These are phyloP conservation scores for Holtermannia corniformis DNA, from an alignment of 768 basidiomycete species.

Conservation along the genomic window DNA sequence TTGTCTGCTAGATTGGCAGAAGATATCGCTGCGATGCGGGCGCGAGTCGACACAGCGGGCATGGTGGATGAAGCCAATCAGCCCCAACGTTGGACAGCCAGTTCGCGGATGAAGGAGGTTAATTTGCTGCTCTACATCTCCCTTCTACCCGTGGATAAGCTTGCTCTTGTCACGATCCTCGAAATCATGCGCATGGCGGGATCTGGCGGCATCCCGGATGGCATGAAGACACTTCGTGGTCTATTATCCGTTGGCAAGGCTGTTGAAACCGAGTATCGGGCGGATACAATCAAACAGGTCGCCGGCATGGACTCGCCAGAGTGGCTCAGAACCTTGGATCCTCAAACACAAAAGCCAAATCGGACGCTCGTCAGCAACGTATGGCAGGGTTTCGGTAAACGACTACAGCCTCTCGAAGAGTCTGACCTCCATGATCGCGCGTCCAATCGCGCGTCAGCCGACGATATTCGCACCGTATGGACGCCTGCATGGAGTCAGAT, in stretches of 20 bases:
- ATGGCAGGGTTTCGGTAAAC: constrained; percentile 20
- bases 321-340: constrained; percentile 28
- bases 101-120: constrained; percentile 20
- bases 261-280: constrained; percentile 84
- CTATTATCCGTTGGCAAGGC: constrained; percentile 70
- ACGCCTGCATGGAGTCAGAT: constrained; percentile 66
- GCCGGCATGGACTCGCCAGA: constrained; percentile 28
- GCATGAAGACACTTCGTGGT: constrained; percentile 82
- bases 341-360: constrained; percentile 25
- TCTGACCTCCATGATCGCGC: background rate
- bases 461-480: constrained; percentile 25
- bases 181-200: constrained; percentile 71
- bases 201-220: constrained; percentile 63
- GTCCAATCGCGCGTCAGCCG: background rate
- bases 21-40: constrained; percentile 17
- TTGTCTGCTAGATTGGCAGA: constrained; percentile 15
- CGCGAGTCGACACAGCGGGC: constrained; percentile 3
- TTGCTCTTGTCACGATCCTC: constrained; percentile 79
- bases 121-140: constrained; percentile 61
- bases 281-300: constrained; percentile 54
- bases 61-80: constrained; percentile 9
- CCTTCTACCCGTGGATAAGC: constrained; percentile 63
- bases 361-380: constrained; percentile 15
- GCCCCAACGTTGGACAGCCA: constrained; percentile 8
- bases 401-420: background rate